Percentiles rank a stretch among this genome's conserved stretches.
These are phyloP conservation scores for Ustilago hordei DNA, from an alignment of 1,284 basidiomycete genomes.

Conservation along the genomic window DNA sequence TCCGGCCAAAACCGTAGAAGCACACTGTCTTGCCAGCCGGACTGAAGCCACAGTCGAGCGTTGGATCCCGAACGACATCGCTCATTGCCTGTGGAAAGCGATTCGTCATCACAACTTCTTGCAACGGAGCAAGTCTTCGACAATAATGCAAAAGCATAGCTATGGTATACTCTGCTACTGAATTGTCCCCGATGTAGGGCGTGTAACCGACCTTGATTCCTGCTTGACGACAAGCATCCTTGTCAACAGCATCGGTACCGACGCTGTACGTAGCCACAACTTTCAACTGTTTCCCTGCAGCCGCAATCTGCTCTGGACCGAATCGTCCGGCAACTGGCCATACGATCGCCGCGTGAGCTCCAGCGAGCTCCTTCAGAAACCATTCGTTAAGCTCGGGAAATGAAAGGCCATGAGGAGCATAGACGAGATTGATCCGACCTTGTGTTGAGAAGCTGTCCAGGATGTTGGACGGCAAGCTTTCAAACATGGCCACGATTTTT, in stretches of 20 bases:
- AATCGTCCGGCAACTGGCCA: slow-evolving; percentile 29
- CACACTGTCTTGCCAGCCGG: slow-evolving; percentile 26
- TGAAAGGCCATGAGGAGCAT: slow-evolving; percentile 2
- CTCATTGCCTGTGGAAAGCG: slow-evolving; percentile 12
- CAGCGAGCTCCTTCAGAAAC: slow-evolving; percentile 16
- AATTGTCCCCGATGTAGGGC: slow-evolving; percentile 25
- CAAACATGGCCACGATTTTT: slow-evolving; percentile 35
- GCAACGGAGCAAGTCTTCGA: slow-evolving; percentile 11
- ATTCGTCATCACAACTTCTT: background rate
- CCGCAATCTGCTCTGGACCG: slow-evolving; percentile 18
- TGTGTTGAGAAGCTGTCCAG: slow-evolving; percentile 10
- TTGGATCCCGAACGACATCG: slow-evolving; percentile 19
- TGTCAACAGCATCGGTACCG: slow-evolving; percentile 30
- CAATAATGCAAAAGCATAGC: slow-evolving; percentile 31
- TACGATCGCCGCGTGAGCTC: slow-evolving; percentile 22
- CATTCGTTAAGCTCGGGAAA: slow-evolving; percentile 22
- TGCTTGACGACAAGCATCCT: slow-evolving; percentile 15
- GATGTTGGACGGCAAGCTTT: slow-evolving; percentile 19
- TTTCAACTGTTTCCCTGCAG: slow-evolving; percentile 6
- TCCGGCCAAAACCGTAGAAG: slow-evolving; percentile 38
- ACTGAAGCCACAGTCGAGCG: slow-evolving; percentile 27
- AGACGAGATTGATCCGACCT: slow-evolving; percentile 25
- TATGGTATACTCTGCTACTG: slow-evolving; percentile 34
- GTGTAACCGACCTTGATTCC: slow-evolving; percentile 32
- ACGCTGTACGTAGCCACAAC: slow-evolving; percentile 27